Evolutionary conservation across 2,329 filamentous ascomycete genomes (phyloP).

Genomic region (Camptophora hylomeconis): DNA sequence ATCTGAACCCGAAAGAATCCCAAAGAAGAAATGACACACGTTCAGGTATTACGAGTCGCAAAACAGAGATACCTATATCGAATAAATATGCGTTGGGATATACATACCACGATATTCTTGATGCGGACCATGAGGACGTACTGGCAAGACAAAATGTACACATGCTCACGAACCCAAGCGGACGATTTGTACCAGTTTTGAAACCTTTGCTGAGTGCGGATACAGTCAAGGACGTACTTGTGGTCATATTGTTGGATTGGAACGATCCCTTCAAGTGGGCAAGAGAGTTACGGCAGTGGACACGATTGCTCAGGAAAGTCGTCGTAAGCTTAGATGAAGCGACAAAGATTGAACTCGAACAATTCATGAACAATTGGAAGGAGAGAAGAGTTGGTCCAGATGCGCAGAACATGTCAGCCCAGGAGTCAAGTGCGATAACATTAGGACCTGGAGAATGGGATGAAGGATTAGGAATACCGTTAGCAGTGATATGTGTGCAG

Average conservation of each 20-base stretch:
- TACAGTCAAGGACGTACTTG: slow-evolving; percentile 71
- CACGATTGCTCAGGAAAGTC: slow-evolving; percentile 67
- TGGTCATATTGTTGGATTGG: slow-evolving; percentile 93
- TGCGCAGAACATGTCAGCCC: slow-evolving; percentile 44
- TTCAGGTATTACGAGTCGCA: slow-evolving; percentile 46
- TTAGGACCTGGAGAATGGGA: slow-evolving; percentile 87
- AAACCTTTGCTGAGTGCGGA: slow-evolving; percentile 72
- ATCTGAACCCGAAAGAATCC: slow-evolving; percentile 28
- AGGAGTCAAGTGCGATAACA: slow-evolving; percentile 52
- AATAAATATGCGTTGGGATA: slow-evolving; percentile 90
- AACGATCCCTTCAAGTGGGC: slow-evolving; percentile 87
- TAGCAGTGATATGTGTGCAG: slow-evolving; percentile 91
- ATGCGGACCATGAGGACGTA: slow-evolving; percentile 91
- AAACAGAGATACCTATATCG: too few species aligned
- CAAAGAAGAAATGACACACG: slow-evolving; percentile 36
- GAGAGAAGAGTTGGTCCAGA: slow-evolving; percentile 47
- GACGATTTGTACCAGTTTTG: slow-evolving; percentile 69
- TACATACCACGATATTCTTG: slow-evolving; percentile 87
- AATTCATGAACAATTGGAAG: slow-evolving; percentile 68
- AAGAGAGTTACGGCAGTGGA: slow-evolving; percentile 77
- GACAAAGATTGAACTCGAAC: slow-evolving; percentile 72
- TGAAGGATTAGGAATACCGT: slow-evolving; percentile 69
- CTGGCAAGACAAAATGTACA: slow-evolving; percentile 82
- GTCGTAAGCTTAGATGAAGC: slow-evolving; percentile 61
- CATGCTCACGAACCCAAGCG: slow-evolving; percentile 72